Evolutionary conservation across 1,284 basidiomycete species (phyloP).

Genomic region (Pisolithus thermaeus): DNA sequence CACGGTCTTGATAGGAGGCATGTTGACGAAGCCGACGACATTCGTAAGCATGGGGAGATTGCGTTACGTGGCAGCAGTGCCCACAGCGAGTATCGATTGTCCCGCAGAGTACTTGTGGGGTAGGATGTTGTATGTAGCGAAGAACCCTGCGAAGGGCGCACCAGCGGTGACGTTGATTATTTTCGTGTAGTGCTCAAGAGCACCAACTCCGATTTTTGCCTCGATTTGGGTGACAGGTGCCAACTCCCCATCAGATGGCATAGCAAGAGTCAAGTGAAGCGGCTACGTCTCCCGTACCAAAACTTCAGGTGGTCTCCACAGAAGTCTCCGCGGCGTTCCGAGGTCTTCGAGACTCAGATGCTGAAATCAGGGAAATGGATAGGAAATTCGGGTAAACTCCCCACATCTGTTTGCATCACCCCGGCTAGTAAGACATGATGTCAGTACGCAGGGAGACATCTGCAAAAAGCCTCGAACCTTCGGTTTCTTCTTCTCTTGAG

Average conservation of each 20-base stretch:
- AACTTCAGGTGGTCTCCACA: slow-evolving; percentile 10
- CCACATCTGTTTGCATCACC: background rate
- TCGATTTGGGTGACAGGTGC: slow-evolving; percentile 12
- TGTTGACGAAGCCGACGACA: slow-evolving; percentile 14
- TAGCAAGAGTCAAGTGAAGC: slow-evolving; percentile 10
- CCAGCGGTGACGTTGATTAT: slow-evolving; percentile 6
- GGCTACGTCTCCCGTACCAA: slow-evolving; percentile 12
- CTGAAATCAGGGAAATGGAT: slow-evolving; percentile 13
- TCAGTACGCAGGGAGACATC: too few relatives aligned
- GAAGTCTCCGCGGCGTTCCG: slow-evolving; percentile 11
- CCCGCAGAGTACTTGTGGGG: slow-evolving; percentile 12
- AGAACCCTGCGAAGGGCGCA: slow-evolving; percentile 13
- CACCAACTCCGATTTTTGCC: slow-evolving; percentile 8
- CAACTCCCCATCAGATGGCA: slow-evolving; percentile 8
- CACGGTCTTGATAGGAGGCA: slow-evolving; percentile 12
- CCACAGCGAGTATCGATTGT: slow-evolving; percentile 10
- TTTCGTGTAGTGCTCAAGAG: slow-evolving; percentile 11
- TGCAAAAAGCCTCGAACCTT: too few relatives aligned
- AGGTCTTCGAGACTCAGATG: slow-evolving; percentile 10
- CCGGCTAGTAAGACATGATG: too few relatives aligned
- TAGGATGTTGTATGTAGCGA: slow-evolving; percentile 13
- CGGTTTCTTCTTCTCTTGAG: too few relatives aligned
- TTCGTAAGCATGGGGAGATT: slow-evolving; percentile 9
- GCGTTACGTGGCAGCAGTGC: slow-evolving; percentile 12
- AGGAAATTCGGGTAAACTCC: slow-evolving; percentile 8